Evolutionary conservation across 139 green algal genomes (phyloP).

Genomic region (Tetraselmis striata): DNA sequence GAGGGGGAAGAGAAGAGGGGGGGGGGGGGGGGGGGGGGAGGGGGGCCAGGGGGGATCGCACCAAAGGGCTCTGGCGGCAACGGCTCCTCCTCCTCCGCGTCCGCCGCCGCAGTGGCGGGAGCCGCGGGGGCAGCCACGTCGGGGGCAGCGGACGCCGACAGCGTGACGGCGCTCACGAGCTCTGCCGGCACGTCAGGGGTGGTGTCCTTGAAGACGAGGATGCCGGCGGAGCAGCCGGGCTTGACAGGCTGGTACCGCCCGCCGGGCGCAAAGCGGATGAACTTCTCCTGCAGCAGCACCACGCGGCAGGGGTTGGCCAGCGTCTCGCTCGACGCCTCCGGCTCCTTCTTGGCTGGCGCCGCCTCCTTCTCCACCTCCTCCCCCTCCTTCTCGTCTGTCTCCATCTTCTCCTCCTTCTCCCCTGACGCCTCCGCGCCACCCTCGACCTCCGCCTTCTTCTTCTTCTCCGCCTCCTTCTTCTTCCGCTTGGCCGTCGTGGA

Average conservation of each 20-base stretch:
- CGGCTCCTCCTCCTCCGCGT: conserved; percentile 54
- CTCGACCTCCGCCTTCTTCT: conserved; percentile 10
- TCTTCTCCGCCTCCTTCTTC: conserved; percentile 63
- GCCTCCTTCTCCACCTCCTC: conserved; percentile 9
- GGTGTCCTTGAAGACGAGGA: conserved; percentile 60
- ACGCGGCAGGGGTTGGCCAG: conserved; percentile 82
- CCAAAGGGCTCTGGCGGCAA: conserved; percentile 71
- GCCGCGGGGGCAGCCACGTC: conserved; percentile 17
- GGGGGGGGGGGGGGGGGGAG: no score
- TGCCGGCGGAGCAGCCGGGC: conserved; percentile 31
- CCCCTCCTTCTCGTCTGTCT: conserved; percentile 21
- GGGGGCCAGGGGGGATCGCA: no score
- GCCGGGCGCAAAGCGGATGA: conserved; percentile 11
- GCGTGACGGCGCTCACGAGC: conserved; percentile 27
- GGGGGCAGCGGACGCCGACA: conserved; percentile 17
- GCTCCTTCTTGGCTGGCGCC: conserved; percentile 30
- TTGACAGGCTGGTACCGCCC: conserved; percentile 32
- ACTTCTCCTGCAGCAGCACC: conserved; percentile 60
- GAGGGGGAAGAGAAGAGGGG: no score
- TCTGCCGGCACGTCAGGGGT: conserved; percentile 31
- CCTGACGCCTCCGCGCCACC: conserved; percentile 3
- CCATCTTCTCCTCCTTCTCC: conserved; percentile 12
- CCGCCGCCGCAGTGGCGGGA: conserved; percentile 1
- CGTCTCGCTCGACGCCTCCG: conserved; percentile 59
- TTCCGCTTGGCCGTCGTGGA: conserved; percentile 85